Evolutionary conservation across 2,329 filamentous ascomycete genomes (phyloP).

Genomic region (Cytospora leucostoma): DNA sequence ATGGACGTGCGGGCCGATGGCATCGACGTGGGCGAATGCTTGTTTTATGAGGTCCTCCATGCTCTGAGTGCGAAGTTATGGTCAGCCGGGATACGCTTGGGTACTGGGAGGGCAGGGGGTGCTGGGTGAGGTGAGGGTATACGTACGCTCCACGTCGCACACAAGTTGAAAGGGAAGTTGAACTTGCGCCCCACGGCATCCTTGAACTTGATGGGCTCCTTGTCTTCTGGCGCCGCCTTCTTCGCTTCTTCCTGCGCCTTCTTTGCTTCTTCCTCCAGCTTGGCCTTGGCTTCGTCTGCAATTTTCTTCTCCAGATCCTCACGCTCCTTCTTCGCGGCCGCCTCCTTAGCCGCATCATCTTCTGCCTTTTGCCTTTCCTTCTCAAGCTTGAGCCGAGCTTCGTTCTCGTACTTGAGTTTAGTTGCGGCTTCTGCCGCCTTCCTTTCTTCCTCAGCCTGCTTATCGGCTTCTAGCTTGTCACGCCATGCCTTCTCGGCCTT

Average conservation of each 20-base stretch:
- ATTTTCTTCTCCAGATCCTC: conserved; percentile 42
- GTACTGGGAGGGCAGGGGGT: background rate
- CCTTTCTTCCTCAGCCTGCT: conserved; percentile 42
- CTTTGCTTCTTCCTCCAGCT: conserved; percentile 39
- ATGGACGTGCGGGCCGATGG: conserved; percentile 73
- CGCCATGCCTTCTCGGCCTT: conserved; percentile 25
- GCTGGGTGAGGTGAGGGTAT: background rate
- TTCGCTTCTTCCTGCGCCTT: conserved; percentile 46
- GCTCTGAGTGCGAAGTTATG: conserved; percentile 51
- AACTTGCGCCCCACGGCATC: conserved; percentile 91
- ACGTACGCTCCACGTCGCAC: conserved; percentile 79
- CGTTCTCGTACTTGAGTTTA: conserved; percentile 37
- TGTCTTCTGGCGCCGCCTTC: conserved; percentile 61
- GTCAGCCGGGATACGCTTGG: background rate
- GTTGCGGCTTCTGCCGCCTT: conserved; percentile 38
- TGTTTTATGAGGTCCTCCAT: conserved; percentile 88
- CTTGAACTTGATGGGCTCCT: conserved; percentile 83
- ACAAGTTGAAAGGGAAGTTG: conserved; percentile 85
- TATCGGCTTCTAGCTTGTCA: conserved; percentile 36
- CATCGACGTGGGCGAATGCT: conserved; percentile 77
- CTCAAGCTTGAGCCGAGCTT: conserved; percentile 40
- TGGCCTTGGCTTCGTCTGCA: conserved; percentile 43
- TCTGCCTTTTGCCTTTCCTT: conserved; percentile 50
- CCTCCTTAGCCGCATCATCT: conserved; percentile 36
- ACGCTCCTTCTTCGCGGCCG: conserved; percentile 43